phyloP scores from a whole-genome alignment of 257 asterid species.

The Ilex asprella region DNA sequence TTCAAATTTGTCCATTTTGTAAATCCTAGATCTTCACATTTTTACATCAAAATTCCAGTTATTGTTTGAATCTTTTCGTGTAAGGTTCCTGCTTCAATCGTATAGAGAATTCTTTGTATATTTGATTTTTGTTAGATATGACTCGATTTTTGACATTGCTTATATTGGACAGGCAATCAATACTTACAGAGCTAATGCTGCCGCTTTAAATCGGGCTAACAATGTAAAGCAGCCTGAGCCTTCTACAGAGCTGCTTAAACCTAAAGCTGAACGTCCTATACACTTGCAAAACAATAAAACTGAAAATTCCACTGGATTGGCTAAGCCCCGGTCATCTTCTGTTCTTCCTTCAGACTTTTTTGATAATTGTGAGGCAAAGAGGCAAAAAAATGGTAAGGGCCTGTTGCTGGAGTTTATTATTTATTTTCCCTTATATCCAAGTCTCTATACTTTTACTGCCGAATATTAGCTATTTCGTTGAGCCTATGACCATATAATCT shows the following conservation, averaged over 20 bases:
- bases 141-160: constrained; percentile 7
- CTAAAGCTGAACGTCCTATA: constrained; percentile 29
- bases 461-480: not conserved
- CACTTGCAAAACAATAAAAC: constrained; percentile 29
- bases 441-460: not conserved
- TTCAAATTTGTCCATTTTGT: too few relatives aligned
- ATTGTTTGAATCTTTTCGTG: too few relatives aligned
- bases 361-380: constrained; percentile 59
- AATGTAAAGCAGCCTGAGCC: constrained; percentile 24
- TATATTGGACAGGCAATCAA: constrained; percentile 55
- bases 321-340: constrained; percentile 39
- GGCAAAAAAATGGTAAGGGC: constrained; percentile 57
- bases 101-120: not conserved
- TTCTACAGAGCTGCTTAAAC: constrained; percentile 43
- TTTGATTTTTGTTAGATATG: constrained; percentile 6
- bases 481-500: too few relatives aligned
- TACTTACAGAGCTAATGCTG: constrained; percentile 68
- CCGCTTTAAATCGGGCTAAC: constrained; percentile 40
- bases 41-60: too few relatives aligned
- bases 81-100: too few relatives aligned
- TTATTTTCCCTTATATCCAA: not conserved
- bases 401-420: constrained; percentile 8
- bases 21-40: too few relatives aligned
- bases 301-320: constrained; percentile 38
- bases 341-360: constrained; percentile 69